Conservation (phyloP, 2,329 filamentous ascomycete genomes). For the Botrytis fragariae region DNA sequence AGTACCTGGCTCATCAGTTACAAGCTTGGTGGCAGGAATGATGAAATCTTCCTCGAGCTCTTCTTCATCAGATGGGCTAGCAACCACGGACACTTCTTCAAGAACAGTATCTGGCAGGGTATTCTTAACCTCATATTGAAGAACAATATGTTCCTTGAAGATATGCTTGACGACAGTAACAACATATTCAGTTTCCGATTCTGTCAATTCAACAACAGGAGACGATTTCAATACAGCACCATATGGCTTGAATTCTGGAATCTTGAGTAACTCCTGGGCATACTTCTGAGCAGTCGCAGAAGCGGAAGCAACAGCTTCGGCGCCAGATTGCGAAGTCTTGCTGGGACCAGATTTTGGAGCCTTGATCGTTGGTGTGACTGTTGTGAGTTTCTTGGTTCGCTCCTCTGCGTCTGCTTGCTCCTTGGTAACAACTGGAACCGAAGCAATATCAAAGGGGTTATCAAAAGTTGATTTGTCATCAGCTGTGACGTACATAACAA, state of each 20-base stretch:
- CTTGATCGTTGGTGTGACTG: conserved; percentile 88
- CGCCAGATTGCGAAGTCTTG: conserved; percentile 66
- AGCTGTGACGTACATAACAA: conserved; percentile 95
- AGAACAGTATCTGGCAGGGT: conserved; percentile 87
- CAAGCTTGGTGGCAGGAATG: conserved; percentile 79
- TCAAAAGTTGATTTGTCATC: conserved; percentile 84
- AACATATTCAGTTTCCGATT: conserved; percentile 96
- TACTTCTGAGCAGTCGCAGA: conserved; percentile 84
- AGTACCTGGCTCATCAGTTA: conserved; percentile 83
- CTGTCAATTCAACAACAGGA: conserved; percentile 80
- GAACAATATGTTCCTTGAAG: conserved; percentile 93
- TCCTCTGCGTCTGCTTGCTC: conserved; percentile 97
- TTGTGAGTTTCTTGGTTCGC: conserved; percentile 93
- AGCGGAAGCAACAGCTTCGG: conserved; percentile 73
- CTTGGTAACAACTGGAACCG: conserved; percentile 88
- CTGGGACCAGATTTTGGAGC: conserved; percentile 77
- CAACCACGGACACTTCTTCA: conserved; percentile 82
- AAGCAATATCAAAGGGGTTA: conserved; percentile 82
- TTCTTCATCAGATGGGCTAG: conserved; percentile 77
- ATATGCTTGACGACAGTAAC: conserved; percentile 93
- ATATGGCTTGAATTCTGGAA: conserved; percentile 88
- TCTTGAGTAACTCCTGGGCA: conserved; percentile 78
- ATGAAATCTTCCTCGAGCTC: conserved; percentile 90
- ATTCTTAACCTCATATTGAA: conserved; percentile 98
- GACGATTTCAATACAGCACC: conserved; percentile 92